A percentile compares a stretch with the other conserved stretches of the same genome.
phyloP scores from a whole-genome alignment of 2,329 filamentous ascomycete genomes.

The Escovopsis sp. region DNA sequence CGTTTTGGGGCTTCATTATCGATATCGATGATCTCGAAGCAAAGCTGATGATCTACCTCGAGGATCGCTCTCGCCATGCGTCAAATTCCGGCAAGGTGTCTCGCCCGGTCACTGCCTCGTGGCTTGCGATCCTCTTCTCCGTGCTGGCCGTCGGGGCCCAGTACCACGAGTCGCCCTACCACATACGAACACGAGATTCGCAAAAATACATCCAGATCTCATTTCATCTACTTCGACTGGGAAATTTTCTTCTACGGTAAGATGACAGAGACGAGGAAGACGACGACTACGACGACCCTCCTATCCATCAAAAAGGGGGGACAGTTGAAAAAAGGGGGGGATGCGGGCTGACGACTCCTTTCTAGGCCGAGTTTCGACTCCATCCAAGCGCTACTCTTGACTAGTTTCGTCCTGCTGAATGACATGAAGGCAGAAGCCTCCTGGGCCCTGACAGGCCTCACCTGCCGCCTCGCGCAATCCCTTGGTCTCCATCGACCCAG shows the following conservation, averaged over 20 bases:
- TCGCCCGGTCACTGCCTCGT: constrained; percentile 45
- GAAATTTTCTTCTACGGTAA: constrained; percentile 47
- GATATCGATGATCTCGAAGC: constrained; percentile 52
- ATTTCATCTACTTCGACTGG: constrained; percentile 48
- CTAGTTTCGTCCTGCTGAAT: constrained; percentile 48
- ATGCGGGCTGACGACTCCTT: constrained; percentile 3
- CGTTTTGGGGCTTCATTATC: constrained; percentile 53
- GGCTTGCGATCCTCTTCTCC: constrained; percentile 51
- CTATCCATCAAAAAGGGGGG: background rate
- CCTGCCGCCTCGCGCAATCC: constrained; percentile 50
- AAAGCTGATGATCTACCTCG: constrained; percentile 49
- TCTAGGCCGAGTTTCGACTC: constrained; percentile 47
- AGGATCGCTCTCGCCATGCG: constrained; percentile 45
- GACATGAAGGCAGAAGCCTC: constrained; percentile 58
- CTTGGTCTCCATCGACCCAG: constrained; percentile 42
- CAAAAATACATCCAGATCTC: constrained; percentile 49
- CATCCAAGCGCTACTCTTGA: constrained; percentile 48
- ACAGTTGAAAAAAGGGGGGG: background rate
- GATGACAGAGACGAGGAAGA: too few species aligned
- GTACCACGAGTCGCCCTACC: constrained; percentile 50
- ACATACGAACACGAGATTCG: constrained; percentile 42
- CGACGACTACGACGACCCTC: constrained; percentile 3
- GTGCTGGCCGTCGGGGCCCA: constrained; percentile 52
- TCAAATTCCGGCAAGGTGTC: constrained; percentile 30
- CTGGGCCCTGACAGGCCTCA: constrained; percentile 50